phyloP scores from a whole-genome alignment of 768 basidiomycete species.

The Phylloporus sp. region DNA sequence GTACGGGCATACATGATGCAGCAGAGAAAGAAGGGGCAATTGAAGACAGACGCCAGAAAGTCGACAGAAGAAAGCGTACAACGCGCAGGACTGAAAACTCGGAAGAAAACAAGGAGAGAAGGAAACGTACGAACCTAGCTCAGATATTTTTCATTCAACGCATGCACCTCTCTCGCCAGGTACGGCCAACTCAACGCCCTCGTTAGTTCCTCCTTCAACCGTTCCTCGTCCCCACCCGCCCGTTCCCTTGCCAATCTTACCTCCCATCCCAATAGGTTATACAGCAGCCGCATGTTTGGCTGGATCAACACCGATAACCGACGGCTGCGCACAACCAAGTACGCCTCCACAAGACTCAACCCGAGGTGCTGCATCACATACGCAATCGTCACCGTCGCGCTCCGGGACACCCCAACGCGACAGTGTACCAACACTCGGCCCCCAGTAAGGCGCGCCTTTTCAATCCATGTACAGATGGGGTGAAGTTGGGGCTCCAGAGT shows the following conservation, averaged over 20 bases:
- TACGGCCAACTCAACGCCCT: conserved; percentile 80
- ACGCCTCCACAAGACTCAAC: conserved; percentile 87
- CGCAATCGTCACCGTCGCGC: conserved; percentile 93
- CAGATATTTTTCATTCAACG: conserved; percentile 82
- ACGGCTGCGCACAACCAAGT: conserved; percentile 87
- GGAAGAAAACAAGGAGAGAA: background rate
- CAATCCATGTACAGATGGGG: conserved; percentile 92
- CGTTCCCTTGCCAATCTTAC: conserved; percentile 81
- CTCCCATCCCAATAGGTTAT: conserved; percentile 95
- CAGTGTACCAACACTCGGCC: conserved; percentile 95
- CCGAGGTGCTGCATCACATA: conserved; percentile 94
- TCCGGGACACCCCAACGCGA: conserved; percentile 96
- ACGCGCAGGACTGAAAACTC: background rate
- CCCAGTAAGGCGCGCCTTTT: conserved; percentile 73
- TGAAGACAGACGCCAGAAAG: too few relatives aligned
- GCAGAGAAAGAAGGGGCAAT: background rate
- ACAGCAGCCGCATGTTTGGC: conserved; percentile 93
- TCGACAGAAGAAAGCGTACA: background rate
- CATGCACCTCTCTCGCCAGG: conserved; percentile 80
- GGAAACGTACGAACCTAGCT: conserved; percentile 21
- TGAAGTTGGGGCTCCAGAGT: conserved; percentile 85
- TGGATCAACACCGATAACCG: conserved; percentile 89
- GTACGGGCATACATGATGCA: background rate
- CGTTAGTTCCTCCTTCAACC: conserved; percentile 55
- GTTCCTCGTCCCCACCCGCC: conserved; percentile 48